A percentile compares a stretch with the other conserved stretches of the same genome.
These are phyloP conservation scores for Nasturtium officinale DNA, from an alignment of 345 rosid genomes.

Conservation along the genomic window DNA sequence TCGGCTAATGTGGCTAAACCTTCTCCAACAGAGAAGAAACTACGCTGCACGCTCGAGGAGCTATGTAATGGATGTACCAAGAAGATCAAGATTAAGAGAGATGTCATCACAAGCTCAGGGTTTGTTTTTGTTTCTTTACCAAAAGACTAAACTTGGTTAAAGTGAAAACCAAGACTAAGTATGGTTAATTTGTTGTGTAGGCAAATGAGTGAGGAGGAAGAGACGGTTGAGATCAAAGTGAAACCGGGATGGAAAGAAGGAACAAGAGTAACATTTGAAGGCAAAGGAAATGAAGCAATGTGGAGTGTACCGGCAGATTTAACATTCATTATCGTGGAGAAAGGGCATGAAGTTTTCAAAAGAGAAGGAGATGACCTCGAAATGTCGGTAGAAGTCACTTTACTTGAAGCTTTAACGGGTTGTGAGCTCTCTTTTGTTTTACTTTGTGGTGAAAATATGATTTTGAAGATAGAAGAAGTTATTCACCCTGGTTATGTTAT, in stretches of 20 bases:
- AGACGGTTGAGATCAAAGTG: slow-evolving; percentile 63
- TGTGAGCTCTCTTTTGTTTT: slow-evolving; percentile 60
- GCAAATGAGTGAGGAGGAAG: slow-evolving; percentile 57
- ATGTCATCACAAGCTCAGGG: slow-evolving; percentile 66
- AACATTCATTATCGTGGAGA: slow-evolving; percentile 63
- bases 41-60: slow-evolving; percentile 87
- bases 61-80: slow-evolving; percentile 75
- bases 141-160: neutral
- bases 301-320: slow-evolving; percentile 67
- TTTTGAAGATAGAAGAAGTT: slow-evolving; percentile 50
- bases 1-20: slow-evolving; percentile 56
- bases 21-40: slow-evolving; percentile 57
- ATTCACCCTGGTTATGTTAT: slow-evolving; percentile 60
- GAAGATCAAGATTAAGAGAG: slow-evolving; percentile 78
- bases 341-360: slow-evolving; percentile 53
- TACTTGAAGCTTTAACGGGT: slow-evolving; percentile 65
- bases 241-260: slow-evolving; percentile 91
- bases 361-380: slow-evolving; percentile 75
- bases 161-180: neutral
- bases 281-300: slow-evolving; percentile 70
- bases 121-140: slow-evolving; percentile 40
- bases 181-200: slow-evolving; percentile 16
- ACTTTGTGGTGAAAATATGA: slow-evolving; percentile 53
- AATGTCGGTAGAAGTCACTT: slow-evolving; percentile 57
- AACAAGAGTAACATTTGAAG: slow-evolving; percentile 81